Evolutionary conservation across 768 basidiomycete genomes (phyloP).

Genomic region (Inosperma sp.): DNA sequence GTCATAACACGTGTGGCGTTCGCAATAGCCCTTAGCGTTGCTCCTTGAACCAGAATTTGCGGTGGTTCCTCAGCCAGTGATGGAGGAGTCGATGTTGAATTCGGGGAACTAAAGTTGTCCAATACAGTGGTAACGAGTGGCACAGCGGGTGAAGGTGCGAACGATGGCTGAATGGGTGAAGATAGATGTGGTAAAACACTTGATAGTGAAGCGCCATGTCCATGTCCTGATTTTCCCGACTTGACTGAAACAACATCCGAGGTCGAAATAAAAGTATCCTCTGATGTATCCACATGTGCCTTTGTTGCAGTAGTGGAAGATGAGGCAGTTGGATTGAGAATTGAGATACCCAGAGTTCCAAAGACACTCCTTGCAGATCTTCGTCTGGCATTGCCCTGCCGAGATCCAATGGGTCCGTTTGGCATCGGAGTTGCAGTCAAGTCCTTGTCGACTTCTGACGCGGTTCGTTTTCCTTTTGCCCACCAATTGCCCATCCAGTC

Average conservation of each 20-base stretch:
- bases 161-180: slow-evolving; percentile 39
- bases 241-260: slow-evolving; percentile 35
- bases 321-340: slow-evolving; percentile 47
- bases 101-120: slow-evolving; percentile 25
- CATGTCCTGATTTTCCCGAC: slow-evolving; percentile 23
- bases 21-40: slow-evolving; percentile 68
- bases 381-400: slow-evolving; percentile 27
- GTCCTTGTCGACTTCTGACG: slow-evolving; percentile 22
- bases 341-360: slow-evolving; percentile 65
- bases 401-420: slow-evolving; percentile 10
- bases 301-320: slow-evolving; percentile 16
- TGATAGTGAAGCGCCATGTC: slow-evolving; percentile 14
- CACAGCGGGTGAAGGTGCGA: slow-evolving; percentile 38
- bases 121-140: slow-evolving; percentile 42
- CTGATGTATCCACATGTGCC: slow-evolving; percentile 17
- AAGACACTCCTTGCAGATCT: slow-evolving; percentile 62
- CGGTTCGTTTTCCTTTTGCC: slow-evolving; percentile 42
- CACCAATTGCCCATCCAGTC: slow-evolving; percentile 82
- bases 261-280: slow-evolving; percentile 15
- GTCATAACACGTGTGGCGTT: slow-evolving; percentile 89
- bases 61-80: slow-evolving; percentile 24
- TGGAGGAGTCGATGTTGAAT: slow-evolving; percentile 20
- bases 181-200: slow-evolving; percentile 29
- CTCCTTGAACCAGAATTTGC: slow-evolving; percentile 46
- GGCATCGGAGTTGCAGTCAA: slow-evolving; percentile 10